Base-by-base conservation (phyloP, 257 asterid genomes). In the Solanum etuberosum region DNA sequence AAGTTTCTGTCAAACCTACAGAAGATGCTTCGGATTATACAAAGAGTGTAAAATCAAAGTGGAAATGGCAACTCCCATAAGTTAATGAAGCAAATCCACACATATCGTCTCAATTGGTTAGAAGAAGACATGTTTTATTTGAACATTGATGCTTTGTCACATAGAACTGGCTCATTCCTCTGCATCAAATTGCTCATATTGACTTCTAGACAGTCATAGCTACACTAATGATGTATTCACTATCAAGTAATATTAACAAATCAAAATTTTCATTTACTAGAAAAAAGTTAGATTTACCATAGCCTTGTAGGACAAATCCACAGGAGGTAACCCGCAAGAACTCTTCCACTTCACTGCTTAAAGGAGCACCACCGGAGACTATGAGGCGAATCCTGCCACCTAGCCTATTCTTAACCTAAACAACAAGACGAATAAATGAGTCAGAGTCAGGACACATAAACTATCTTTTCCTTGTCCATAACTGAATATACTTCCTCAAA, bases 311-410 rank as follows among this genome's bases (percentile, higher is more conserved):
- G 16, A 97, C 98, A 90, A 97, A 97, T 85, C 97, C 98, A 89
- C 99, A 95, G 1, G 98, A 91, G 34, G 98, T 95, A 46, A 97
- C 99, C 61, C 99, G 90, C 73, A 95, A 92, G 93, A 97, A 97
- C 87, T 95, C 98, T 93, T 97, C 98, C 73, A 97, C 94, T 89
- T 97, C 99, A 70, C 91, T 90, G 91, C 99, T 91, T 46, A 97
- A 90, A 16, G 98, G 97, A 37, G 99, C 99, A n/a, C 98, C 99
- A 34, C 99, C 98, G 27, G 98, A 95, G 86, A 97, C 96, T 51
- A 97, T 91, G 25, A 97, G 93, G 37, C 99, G 99, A 73, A 97
- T 86, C 82, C 98, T 89, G 68, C 99, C 99, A 18, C 99, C 99
- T 90, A 97, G 85, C 91, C 98, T 91, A 88, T 88, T 92, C 92